These are phyloP conservation scores for Geotrichum siamense DNA, from an alignment of 1,139 yeast genomes.

Conservation along the genomic window DNA sequence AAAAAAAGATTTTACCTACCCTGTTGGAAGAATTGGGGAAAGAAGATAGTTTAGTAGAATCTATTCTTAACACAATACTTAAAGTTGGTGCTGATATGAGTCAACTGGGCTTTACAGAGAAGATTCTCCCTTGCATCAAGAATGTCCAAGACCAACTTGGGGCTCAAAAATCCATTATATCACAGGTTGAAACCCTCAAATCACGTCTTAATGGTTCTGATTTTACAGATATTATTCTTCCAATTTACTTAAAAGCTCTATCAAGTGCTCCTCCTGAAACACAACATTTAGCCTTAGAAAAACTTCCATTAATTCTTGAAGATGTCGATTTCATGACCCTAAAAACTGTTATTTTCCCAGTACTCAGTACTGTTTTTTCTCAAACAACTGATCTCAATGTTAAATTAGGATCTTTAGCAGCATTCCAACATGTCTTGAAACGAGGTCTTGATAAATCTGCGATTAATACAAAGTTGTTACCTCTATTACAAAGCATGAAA, in stretches of 20 bases:
- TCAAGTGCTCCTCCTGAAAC: slow-evolving; percentile 37
- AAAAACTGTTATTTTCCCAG: slow-evolving; percentile 67
- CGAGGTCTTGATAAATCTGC: slow-evolving; percentile 65
- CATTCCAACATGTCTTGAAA: slow-evolving; percentile 54
- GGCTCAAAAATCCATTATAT: slow-evolving; percentile 48
- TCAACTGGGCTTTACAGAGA: slow-evolving; percentile 68
- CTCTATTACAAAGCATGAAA: slow-evolving; percentile 65
- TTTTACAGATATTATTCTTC: slow-evolving; percentile 36
- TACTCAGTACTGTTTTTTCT: slow-evolving; percentile 62
- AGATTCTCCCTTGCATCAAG: slow-evolving; percentile 48
- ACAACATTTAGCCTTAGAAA: slow-evolving; percentile 52
- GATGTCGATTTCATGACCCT: slow-evolving; percentile 64
- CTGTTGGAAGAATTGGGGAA: slow-evolving; percentile 44
- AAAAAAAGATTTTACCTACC: slow-evolving; percentile 69
- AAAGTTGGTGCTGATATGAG: slow-evolving; percentile 63
- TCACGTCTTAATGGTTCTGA: slow-evolving; percentile 44
- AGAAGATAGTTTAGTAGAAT: slow-evolving; percentile 47
- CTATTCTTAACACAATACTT: slow-evolving; percentile 48
- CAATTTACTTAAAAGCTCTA: slow-evolving; percentile 31
- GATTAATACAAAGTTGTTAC: slow-evolving; percentile 69
- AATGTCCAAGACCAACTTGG: slow-evolving; percentile 44
- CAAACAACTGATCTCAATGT: slow-evolving; percentile 78
- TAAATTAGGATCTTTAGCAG: slow-evolving; percentile 59
- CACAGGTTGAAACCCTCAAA: slow-evolving; percentile 47
- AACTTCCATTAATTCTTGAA: slow-evolving; percentile 41